Evolutionary conservation across 192 early-diverging fungal species (phyloP).

Genomic region (Coemansia sp.): DNA sequence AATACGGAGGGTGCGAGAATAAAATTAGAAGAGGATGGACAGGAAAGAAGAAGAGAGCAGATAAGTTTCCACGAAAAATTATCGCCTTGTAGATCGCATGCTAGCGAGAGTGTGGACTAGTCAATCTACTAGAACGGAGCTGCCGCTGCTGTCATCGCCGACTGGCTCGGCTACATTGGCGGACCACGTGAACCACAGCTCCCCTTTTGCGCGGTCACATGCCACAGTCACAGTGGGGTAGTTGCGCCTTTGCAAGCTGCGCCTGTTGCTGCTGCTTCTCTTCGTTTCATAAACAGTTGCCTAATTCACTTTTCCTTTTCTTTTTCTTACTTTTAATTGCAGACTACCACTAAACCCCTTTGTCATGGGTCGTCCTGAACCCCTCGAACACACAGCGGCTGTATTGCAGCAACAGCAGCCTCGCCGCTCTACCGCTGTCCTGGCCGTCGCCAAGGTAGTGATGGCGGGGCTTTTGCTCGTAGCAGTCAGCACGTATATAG

Average conservation of each 20-base stretch:
- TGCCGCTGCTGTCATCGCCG: too few species aligned
- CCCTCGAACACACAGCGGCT: background rate
- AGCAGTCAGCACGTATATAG: constrained; percentile 14
- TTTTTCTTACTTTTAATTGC: background rate
- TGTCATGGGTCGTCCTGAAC: background rate
- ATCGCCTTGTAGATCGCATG: too few species aligned
- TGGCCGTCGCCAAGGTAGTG: background rate
- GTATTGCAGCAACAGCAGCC: background rate
- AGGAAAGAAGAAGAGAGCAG: background rate
- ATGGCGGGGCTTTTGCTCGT: constrained; percentile 2
- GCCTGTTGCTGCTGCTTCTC: too few species aligned
- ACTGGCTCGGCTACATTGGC: background rate
- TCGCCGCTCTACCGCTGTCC: background rate
- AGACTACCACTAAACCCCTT: too few species aligned
- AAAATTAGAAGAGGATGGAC: background rate
- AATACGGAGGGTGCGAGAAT: too few species aligned
- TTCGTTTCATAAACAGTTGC: background rate
- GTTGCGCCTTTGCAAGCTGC: too few species aligned
- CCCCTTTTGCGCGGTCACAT: constrained; percentile 8
- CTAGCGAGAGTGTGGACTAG: too few species aligned
- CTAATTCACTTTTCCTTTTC: background rate
- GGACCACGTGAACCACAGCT: background rate
- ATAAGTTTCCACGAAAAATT: too few species aligned
- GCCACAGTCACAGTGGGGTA: background rate
- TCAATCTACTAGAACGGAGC: too few species aligned